Evolutionary conservation across 176 grass and related monocot species (phyloP).

Genomic region (Thinopyrum elongatum): DNA sequence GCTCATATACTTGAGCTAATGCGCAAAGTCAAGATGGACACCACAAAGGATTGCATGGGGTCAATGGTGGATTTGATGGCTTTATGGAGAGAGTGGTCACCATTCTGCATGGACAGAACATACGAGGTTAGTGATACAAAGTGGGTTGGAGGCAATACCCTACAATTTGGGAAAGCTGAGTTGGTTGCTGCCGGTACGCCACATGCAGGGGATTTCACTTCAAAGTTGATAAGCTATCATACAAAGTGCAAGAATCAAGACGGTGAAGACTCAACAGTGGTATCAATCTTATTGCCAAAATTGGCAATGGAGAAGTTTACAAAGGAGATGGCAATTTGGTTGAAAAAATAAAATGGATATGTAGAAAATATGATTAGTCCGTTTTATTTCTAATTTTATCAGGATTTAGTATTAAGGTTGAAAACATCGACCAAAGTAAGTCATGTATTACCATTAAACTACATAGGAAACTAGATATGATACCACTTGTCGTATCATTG

Average conservation of each 20-base stretch:
- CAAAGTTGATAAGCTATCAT: not conserved
- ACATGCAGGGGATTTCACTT: not conserved
- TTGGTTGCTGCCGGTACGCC: not conserved
- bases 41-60: not conserved
- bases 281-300: not conserved
- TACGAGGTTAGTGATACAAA: not conserved
- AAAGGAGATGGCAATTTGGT: not conserved
- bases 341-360: not conserved
- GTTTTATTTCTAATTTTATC: not conserved
- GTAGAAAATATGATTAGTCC: not conserved
- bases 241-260: not conserved
- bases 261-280: not conserved
- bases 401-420: not conserved
- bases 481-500: not conserved
- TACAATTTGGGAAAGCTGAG: not conserved
- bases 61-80: not conserved
- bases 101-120: not conserved
- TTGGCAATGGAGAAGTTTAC: not conserved
- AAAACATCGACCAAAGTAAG: not conserved
- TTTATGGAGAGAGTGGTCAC: not conserved
- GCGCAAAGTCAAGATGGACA: not conserved
- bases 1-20: not conserved
- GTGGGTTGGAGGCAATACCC: not conserved
- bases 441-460: not conserved
- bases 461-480: not conserved